Evolutionary conservation across 1,284 basidiomycete genomes (phyloP).

Genomic region (Ceratobasidium theobromae): DNA sequence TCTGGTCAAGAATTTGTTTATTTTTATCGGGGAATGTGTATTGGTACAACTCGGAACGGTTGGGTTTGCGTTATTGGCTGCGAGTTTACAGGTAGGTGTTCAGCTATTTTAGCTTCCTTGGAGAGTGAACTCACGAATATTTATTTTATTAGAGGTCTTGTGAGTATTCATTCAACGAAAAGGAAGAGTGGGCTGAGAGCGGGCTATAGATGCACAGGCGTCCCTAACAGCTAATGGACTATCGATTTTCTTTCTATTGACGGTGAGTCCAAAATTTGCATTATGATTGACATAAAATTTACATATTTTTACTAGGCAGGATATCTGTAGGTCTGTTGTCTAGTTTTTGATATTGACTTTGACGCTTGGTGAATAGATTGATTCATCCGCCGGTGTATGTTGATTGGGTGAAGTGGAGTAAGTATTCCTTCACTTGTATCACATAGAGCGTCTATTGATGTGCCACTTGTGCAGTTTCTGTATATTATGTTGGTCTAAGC

Average conservation of each 20-base stretch:
- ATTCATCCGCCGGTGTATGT: slow-evolving; percentile 47
- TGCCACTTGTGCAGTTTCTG: slow-evolving; percentile 20
- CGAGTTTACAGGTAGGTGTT: slow-evolving; percentile 30
- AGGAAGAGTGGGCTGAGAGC: too few species aligned
- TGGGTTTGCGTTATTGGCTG: slow-evolving; percentile 46
- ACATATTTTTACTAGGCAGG: slow-evolving; percentile 36
- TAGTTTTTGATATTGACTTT: neutral
- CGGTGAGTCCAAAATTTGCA: too few species aligned
- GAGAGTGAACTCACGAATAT: neutral
- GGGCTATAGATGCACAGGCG: slow-evolving; percentile 34
- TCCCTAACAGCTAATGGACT: slow-evolving; percentile 39
- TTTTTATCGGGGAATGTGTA: slow-evolving; percentile 46
- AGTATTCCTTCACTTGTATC: neutral
- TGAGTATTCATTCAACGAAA: too few species aligned
- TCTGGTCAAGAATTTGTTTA: slow-evolving; percentile 46
- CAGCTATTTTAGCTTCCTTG: neutral
- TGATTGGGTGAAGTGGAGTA: slow-evolving; percentile 47
- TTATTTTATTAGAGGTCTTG: neutral
- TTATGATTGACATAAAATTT: slow-evolving; percentile 2
- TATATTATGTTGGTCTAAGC: slow-evolving; percentile 35
- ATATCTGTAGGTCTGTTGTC: slow-evolving; percentile 41
- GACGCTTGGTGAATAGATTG: slow-evolving; percentile 14
- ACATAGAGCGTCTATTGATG: neutral
- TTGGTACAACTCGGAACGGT: slow-evolving; percentile 47
- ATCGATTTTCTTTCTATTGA: slow-evolving; percentile 40